These are phyloP conservation scores for Decorospora gaudefroyi DNA, from an alignment of 2,329 filamentous ascomycete genomes.

Conservation along the genomic window DNA sequence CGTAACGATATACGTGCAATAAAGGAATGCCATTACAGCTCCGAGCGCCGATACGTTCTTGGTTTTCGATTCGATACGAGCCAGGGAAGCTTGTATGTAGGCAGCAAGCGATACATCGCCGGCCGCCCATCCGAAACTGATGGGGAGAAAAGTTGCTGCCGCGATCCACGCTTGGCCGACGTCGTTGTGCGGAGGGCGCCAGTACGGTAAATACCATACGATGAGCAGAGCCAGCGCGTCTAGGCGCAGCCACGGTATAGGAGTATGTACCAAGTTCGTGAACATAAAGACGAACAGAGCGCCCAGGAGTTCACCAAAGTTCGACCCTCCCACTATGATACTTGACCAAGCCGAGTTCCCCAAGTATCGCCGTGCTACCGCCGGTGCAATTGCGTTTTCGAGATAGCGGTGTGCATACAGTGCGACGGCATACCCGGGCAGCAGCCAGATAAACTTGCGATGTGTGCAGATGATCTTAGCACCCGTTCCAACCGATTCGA, in stretches of 20 bases:
- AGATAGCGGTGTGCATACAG: conserved; percentile 58
- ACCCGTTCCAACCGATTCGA: conserved; percentile 55
- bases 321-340: conserved; percentile 58
- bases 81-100: conserved; percentile 58
- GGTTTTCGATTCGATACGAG: conserved; percentile 51
- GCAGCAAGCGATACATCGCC: conserved; percentile 58
- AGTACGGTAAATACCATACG: conserved; percentile 57
- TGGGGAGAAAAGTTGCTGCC: conserved; percentile 53
- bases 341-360: conserved; percentile 56
- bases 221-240: conserved; percentile 55
- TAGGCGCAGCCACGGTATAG: conserved; percentile 57
- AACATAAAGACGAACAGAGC: conserved; percentile 57
- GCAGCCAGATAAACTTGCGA: conserved; percentile 56
- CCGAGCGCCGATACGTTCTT: conserved; percentile 56
- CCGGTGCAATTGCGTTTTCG: conserved; percentile 55
- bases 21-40: conserved; percentile 59
- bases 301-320: conserved; percentile 57
- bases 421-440: conserved; percentile 56
- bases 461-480: conserved; percentile 54
- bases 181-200: conserved; percentile 49
- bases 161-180: conserved; percentile 55
- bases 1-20: conserved; percentile 56
- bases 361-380: conserved; percentile 55
- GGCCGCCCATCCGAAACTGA: conserved; percentile 56
- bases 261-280: conserved; percentile 55